Base-by-base conservation (phyloP, 208 protist genomes). In the Leishmania lainsoni region DNA sequence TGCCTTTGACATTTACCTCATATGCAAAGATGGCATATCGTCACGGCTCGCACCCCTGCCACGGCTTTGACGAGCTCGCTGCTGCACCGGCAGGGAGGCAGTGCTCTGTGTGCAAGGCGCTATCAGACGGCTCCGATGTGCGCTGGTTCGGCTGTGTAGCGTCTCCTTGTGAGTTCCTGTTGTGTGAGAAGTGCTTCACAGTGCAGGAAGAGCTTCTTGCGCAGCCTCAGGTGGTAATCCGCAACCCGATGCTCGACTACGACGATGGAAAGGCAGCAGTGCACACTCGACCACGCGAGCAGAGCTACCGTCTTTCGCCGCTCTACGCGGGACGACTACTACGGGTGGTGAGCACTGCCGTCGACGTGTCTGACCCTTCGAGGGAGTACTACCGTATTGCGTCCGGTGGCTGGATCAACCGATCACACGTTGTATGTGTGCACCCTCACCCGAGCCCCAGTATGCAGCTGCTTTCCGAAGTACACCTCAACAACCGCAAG, bases 171-270 rank as follows among this genome's bases (percentile, higher is more conserved):
- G 80, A 80, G 54, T 90, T 89, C 39, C 68, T 93, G 4, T 80
- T 97, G 6, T 97, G 93, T 72, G 81, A 81, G 61, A 97, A 97
- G 84, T 97, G 93, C 85, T 92, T 94, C 73, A 86, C 91, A 54
- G 91, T 97, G 70, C 84, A 95, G 16, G 91, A 97, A 78, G 73
- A 86, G 56, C 78, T 95, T 63, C 87, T 97, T 45, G 79, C 86
- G 12, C 59, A 75, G 29, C 82, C 83, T 32, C 89, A 94, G 85
- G 88, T 94, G 49, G 91, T 97, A 58, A 92, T 94, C 17, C 93
- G 91, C 49, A 90, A 92, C 75, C 91, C 93, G 17, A 61, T 89
- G 52, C 65, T 93, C 0, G 52, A 84, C 29, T 86, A 93, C 80
- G 86, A 91, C 29, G 87, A 92, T 59, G 73, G 73, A 75, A 78